Evolutionary conservation across 2,329 filamentous ascomycete species (phyloP).

Genomic region (Colletotrichum neosansevieriae): DNA sequence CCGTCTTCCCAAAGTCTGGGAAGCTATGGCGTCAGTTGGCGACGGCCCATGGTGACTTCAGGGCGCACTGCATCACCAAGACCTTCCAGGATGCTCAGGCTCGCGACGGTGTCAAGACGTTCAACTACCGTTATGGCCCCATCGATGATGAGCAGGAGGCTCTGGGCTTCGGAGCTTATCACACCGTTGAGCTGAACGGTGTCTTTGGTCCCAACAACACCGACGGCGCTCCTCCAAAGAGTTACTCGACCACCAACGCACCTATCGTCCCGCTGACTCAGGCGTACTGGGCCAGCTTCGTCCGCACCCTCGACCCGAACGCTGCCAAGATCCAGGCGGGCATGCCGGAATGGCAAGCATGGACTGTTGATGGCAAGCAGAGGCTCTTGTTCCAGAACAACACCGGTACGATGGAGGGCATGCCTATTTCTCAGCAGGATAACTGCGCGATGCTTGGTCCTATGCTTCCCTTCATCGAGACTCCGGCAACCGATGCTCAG

Average conservation of each 20-base stretch:
- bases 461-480: conserved; percentile 44
- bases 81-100: conserved; percentile 47
- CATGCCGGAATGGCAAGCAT: conserved; percentile 64
- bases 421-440: conserved; percentile 35
- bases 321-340: conserved; percentile 54
- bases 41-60: conserved; percentile 51
- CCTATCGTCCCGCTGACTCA: conserved; percentile 71
- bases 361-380: conserved; percentile 43
- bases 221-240: conserved; percentile 60
- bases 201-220: conserved; percentile 75
- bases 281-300: conserved; percentile 81
- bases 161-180: conserved; percentile 72
- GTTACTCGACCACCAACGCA: conserved; percentile 69
- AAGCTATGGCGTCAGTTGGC: conserved; percentile 54
- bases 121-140: conserved; percentile 79
- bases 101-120: conserved; percentile 56
- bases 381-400: conserved; percentile 59
- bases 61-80: conserved; percentile 52
- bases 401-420: conserved; percentile 57
- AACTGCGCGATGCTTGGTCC: conserved; percentile 44
- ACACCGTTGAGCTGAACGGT: conserved; percentile 74
- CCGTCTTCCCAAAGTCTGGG: conserved; percentile 47
- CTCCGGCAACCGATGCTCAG: conserved; percentile 25
- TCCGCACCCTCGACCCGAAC: conserved; percentile 76
- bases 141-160: conserved; percentile 66